phyloP scores from a whole-genome alignment of 2,329 filamentous ascomycete species.

The Periconia sp. region DNA sequence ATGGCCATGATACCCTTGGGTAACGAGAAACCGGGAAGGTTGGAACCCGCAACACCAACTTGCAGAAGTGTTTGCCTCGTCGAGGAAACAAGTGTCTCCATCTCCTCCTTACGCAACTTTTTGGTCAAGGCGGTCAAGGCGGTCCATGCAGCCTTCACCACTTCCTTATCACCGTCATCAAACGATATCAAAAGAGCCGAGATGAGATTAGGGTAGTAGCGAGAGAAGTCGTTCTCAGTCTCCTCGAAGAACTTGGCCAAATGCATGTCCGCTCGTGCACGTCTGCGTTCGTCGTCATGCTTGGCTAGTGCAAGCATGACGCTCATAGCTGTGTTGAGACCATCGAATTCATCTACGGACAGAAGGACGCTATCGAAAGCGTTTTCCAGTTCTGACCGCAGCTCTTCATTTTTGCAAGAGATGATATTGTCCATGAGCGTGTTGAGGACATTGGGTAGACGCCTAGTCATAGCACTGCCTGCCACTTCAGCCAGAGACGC shows the following conservation, averaged over 20 bases:
- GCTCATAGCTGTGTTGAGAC: constrained; percentile 93
- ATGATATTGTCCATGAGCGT: constrained; percentile 93
- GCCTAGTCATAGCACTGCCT: constrained; percentile 84
- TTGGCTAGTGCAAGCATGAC: constrained; percentile 86
- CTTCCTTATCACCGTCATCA: constrained; percentile 78
- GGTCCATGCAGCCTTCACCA: constrained; percentile 87
- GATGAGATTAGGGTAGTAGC: constrained; percentile 95
- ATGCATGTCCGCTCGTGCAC: constrained; percentile 76
- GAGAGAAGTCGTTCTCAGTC: constrained; percentile 83
- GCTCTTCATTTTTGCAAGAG: constrained; percentile 70
- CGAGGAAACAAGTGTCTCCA: constrained; percentile 87
- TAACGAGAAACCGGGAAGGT: constrained; percentile 82
- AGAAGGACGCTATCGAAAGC: constrained; percentile 89
- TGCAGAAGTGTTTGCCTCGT: constrained; percentile 84
- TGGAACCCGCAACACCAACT: constrained; percentile 82
- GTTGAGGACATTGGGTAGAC: constrained; percentile 87
- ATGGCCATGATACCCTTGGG: constrained; percentile 98
- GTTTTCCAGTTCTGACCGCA: constrained; percentile 71
- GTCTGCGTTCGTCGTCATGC: constrained; percentile 85
- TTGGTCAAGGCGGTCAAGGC: constrained; percentile 87
- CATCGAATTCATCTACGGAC: constrained; percentile 94
- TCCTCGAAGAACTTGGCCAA: constrained; percentile 83
- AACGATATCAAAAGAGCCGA: constrained; percentile 88
- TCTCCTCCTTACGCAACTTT: constrained; percentile 91
- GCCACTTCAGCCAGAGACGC: constrained; percentile 93